A percentile compares a stretch with the other conserved stretches of the same genome.
Evolutionary conservation across 2,329 filamentous ascomycete species (phyloP).

Genomic region (Blumeriella jaapii): DNA sequence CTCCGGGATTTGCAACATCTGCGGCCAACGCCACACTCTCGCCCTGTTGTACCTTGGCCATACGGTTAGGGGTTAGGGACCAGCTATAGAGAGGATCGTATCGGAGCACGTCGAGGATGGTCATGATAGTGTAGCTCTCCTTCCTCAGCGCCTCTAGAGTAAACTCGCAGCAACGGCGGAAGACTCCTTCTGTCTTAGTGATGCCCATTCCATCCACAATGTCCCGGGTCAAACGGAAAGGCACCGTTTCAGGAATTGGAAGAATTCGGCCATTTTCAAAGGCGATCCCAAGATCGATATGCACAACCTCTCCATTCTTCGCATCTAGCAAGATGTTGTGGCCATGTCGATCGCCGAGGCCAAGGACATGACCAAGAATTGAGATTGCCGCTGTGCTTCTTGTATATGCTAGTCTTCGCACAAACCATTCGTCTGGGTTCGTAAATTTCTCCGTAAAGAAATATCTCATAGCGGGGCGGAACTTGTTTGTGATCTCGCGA

Average conservation of each 20-base stretch:
- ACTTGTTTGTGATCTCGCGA: constrained; percentile 65
- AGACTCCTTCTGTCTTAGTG: constrained; percentile 89
- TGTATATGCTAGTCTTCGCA: constrained; percentile 78
- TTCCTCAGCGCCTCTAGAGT: constrained; percentile 90
- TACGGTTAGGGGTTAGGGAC: constrained; percentile 66
- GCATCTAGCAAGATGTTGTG: constrained; percentile 94
- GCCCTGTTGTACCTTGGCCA: constrained; percentile 53
- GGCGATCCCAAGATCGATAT: constrained; percentile 93
- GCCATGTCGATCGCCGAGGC: constrained; percentile 85
- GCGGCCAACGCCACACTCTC: constrained; percentile 32
- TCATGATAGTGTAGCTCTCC: constrained; percentile 96
- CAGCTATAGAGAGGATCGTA: constrained; percentile 96
- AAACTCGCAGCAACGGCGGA: constrained; percentile 96
- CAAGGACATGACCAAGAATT: constrained; percentile 85
- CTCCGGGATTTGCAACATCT: constrained; percentile 26
- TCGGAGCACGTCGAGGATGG: constrained; percentile 90
- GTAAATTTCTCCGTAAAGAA: constrained; percentile 95
- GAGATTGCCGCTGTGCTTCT: constrained; percentile 89
- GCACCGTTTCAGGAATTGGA: constrained; percentile 88
- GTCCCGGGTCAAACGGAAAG: constrained; percentile 87
- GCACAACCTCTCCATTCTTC: constrained; percentile 83
- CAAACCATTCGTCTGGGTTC: constrained; percentile 94
- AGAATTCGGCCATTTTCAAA: constrained; percentile 96
- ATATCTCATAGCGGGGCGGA: constrained; percentile 88
- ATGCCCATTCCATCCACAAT: constrained; percentile 96